Conservation (phyloP, 441 rosid genomes). For the Hypseocharis bilobata region DNA sequence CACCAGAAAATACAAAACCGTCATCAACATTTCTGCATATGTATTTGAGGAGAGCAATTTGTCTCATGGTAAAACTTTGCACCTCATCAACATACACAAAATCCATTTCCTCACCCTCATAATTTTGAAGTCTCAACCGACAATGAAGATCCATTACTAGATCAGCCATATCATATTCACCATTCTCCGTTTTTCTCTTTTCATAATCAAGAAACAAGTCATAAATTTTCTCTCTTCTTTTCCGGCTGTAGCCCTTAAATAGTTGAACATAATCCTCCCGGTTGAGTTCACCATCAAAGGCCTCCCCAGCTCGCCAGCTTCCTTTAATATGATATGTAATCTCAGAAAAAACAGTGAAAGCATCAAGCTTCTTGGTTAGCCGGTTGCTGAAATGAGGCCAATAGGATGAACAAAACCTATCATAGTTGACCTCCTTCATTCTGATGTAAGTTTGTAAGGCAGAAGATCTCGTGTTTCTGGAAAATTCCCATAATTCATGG, state of each 20-base stretch:
- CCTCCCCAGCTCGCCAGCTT: constrained; percentile 24
- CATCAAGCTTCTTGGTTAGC: constrained; percentile 34
- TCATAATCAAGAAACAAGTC: constrained; percentile 38
- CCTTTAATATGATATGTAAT: constrained; percentile 49
- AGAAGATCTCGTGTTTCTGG: constrained; percentile 19
- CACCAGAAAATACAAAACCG: constrained; percentile 51
- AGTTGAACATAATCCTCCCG: constrained; percentile 31
- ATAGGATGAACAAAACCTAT: constrained; percentile 36
- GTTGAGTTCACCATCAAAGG: constrained; percentile 24
- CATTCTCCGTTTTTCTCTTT: constrained; percentile 33
- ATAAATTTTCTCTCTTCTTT: constrained; percentile 31
- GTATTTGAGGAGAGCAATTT: constrained; percentile 41
- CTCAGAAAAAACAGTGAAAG: constrained; percentile 45
- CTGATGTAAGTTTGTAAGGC: constrained; percentile 26
- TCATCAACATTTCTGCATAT: constrained; percentile 33
- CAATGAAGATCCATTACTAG: constrained; percentile 43
- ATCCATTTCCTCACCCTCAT: constrained; percentile 29
- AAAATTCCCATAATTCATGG: constrained; percentile 21
- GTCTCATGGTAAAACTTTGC: constrained; percentile 54
- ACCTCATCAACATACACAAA: constrained; percentile 56
- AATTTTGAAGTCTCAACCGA: constrained; percentile 24
- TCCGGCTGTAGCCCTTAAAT: constrained; percentile 23
- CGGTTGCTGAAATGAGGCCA: constrained; percentile 43
- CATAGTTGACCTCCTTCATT: constrained; percentile 38
- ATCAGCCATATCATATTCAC: constrained; percentile 49